Conservation (phyloP, 1,139 yeast species). For the Yamadazyma dushanensis region DNA sequence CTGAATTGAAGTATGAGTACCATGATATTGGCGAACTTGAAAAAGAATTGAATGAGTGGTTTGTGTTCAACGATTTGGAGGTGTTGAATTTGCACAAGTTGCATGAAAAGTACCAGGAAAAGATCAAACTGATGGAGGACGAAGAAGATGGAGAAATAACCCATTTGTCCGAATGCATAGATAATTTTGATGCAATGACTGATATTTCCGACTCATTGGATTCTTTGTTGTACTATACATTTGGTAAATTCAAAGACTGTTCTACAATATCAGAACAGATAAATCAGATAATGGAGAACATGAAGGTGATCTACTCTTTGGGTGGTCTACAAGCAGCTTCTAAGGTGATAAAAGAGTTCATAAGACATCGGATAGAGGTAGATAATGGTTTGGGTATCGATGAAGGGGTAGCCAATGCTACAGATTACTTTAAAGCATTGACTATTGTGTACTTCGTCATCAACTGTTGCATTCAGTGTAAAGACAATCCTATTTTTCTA, state of each 20-base stretch:
- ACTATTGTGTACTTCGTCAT: constrained; percentile 57
- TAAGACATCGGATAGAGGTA: constrained; percentile 10
- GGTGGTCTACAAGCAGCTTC: constrained; percentile 10
- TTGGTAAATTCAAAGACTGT: constrained; percentile 42
- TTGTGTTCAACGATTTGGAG: constrained; percentile 50
- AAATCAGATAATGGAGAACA: constrained; percentile 23
- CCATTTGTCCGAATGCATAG: constrained; percentile 4
- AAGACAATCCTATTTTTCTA: constrained; percentile 17
- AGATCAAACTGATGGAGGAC: background rate
- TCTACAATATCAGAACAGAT: constrained; percentile 36
- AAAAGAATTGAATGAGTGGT: constrained; percentile 66
- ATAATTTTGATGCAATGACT: background rate
- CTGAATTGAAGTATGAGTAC: constrained; percentile 47
- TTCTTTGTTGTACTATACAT: constrained; percentile 33
- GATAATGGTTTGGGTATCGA: constrained; percentile 11
- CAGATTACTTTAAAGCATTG: constrained; percentile 34
- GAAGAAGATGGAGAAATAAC: constrained; percentile 4
- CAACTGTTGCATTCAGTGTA: constrained; percentile 26
- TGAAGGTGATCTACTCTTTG: constrained; percentile 15
- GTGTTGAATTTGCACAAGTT: constrained; percentile 23
- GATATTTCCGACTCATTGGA: background rate
- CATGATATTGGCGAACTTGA: constrained; percentile 40
- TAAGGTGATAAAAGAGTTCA: constrained; percentile 10
- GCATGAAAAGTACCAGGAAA: constrained; percentile 12
- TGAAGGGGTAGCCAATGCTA: background rate